A percentile compares a stretch with the other conserved stretches of the same genome.
Conservation (phyloP, 2,329 filamentous ascomycete species). For the Sporothrix pseudoabietina region DNA sequence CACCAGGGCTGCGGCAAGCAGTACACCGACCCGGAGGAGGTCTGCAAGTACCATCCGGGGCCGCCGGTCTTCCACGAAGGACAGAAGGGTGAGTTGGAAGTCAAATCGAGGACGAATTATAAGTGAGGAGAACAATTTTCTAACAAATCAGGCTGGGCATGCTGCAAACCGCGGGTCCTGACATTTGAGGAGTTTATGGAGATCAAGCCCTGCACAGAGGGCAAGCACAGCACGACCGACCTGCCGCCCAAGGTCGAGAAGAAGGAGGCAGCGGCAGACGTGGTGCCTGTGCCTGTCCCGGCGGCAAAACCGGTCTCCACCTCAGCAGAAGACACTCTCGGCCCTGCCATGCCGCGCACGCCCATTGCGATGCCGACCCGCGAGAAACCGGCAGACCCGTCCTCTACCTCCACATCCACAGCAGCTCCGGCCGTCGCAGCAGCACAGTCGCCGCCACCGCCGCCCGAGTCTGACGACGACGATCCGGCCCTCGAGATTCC, state of each 20-base stretch:
- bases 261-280: slow-evolving; percentile 51
- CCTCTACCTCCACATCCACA: not conserved
- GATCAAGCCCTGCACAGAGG: slow-evolving; percentile 89
- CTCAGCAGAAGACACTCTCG: slow-evolving; percentile 33
- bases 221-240: slow-evolving; percentile 89
- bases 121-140: not conserved
- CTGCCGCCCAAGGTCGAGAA: slow-evolving; percentile 63
- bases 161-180: slow-evolving; percentile 94
- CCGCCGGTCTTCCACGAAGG: slow-evolving; percentile 96
- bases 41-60: slow-evolving; percentile 89
- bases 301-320: not conserved
- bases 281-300: slow-evolving; percentile 62
- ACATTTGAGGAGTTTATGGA: slow-evolving; percentile 97
- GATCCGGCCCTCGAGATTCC: slow-evolving; percentile 74
- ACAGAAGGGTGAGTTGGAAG: slow-evolving; percentile 75
- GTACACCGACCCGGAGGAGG: slow-evolving; percentile 78
- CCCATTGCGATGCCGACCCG: slow-evolving; percentile 49
- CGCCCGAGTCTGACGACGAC: slow-evolving; percentile 83
- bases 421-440: slow-evolving; percentile 38
- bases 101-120: not conserved
- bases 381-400: slow-evolving; percentile 30
- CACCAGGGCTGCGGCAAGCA: slow-evolving; percentile 93
- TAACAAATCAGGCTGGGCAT: slow-evolving; percentile 79
- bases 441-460: slow-evolving; percentile 53
- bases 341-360: slow-evolving; percentile 44